Evolutionary conservation across 768 basidiomycete genomes (phyloP), one percentile per base, ranked within the genome.

Genomic region (Lentinula detonsa): DNA sequence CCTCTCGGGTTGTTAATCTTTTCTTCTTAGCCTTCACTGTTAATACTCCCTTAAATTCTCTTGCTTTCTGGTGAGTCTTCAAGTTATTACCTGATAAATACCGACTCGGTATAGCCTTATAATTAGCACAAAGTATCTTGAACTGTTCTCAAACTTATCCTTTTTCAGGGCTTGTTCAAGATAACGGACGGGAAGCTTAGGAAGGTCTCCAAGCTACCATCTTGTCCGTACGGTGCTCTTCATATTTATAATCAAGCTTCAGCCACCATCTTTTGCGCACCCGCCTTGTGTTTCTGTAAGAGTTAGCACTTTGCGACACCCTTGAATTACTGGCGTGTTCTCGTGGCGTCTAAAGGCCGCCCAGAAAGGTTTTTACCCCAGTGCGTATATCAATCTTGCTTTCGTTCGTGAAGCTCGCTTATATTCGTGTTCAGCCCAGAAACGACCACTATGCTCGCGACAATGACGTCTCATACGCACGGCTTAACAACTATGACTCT

Each of bases 371-470:
- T 23, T 48, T 9, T 18, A 9, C 43, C 2, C 21, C 46, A 23
- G 46, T 48, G 21, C 16, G 46, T 11, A 28, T 11, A 23, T 48
- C 1, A 48, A 15, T 43, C 28, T 39, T 13, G 0, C 37, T 39
- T 13, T 8, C 37, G 37, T 39, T 13, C 3, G 7, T 39, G 1
- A 39, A 8, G 13, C 3, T 28, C n/a, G 9, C 42, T 43, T 18
- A 48, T 48, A 7, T 13, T 48, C 9, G 4, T 48, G 4, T 9
- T 48, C 21, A 48, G 18, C 9, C 7, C 21, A 18, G 21, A 43
- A 16, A 39, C 53, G 10, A 42, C 42, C 16, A 35, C 45, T 16
- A 59, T 59, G 57, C 43, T 59, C 49, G 57, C 57, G 57, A 46
- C 57, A 31, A n/a, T 49, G 18, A 16, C 57, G 45, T 18, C 46